phyloP scores from a whole-genome alignment of 352 stramenopile species.

The Phytophthora sojae region DNA sequence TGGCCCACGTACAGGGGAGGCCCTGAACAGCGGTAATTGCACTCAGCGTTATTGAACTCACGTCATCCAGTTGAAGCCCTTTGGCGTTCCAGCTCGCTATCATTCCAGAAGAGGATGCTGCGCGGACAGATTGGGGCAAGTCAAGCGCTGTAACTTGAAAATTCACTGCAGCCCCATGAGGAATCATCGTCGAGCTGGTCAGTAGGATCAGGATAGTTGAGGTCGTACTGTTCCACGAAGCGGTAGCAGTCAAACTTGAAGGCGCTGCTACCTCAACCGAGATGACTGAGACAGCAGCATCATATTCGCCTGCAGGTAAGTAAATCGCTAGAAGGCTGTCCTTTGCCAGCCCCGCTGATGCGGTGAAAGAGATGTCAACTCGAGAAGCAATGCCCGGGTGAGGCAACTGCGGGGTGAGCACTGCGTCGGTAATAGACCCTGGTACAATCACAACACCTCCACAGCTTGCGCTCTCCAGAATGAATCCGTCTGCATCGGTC shows the following conservation, averaged over 20 bases:
- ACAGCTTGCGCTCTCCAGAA: conserved; percentile 40
- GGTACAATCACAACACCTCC: conserved; percentile 40
- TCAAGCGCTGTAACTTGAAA: conserved; percentile 50
- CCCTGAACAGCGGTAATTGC: conserved; percentile 49
- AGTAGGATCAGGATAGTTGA: conserved; percentile 53
- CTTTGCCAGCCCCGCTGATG: conserved; percentile 48
- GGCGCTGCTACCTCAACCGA: conserved; percentile 36
- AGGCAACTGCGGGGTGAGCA: conserved; percentile 37
- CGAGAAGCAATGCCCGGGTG: conserved; percentile 58
- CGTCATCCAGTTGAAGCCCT: conserved; percentile 46
- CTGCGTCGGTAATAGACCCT: conserved; percentile 44
- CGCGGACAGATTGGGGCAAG: conserved; percentile 59
- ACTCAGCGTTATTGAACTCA: conserved; percentile 41
- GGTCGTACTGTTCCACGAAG: conserved; percentile 42
- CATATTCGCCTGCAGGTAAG: conserved; percentile 53
- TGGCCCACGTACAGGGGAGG: conserved; percentile 48
- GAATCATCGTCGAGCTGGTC: conserved; percentile 37
- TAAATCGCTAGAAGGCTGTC: conserved; percentile 52
- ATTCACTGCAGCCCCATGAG: conserved; percentile 33
- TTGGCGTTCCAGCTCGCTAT: conserved; percentile 61
- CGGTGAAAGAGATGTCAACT: conserved; percentile 57
- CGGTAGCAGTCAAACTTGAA: conserved; percentile 34
- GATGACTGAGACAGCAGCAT: conserved; percentile 26
- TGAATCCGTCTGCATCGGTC: conserved; percentile 42
- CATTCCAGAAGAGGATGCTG: conserved; percentile 25